These are phyloP conservation scores for Chaetomiaceae sp. DNA, from an alignment of 2,329 filamentous ascomycete species.

Conservation along the genomic window DNA sequence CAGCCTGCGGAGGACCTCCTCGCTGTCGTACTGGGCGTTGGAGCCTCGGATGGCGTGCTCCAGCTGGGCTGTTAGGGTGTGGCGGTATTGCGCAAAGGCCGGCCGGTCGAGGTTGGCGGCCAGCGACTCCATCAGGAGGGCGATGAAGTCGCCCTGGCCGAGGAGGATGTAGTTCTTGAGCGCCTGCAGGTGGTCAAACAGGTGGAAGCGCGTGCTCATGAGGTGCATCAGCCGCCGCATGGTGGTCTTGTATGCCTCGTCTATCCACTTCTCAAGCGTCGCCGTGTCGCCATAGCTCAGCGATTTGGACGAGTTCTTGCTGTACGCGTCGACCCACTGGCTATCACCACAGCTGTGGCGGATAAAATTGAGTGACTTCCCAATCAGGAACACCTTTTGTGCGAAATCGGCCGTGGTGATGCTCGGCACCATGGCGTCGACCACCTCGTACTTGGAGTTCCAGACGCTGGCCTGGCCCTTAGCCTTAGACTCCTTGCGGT, in stretches of 20 bases:
- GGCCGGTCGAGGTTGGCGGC: constrained; percentile 89
- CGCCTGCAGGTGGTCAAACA: constrained; percentile 87
- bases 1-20: constrained; percentile 83
- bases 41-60: constrained; percentile 96
- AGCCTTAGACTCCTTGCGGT: constrained; percentile 44
- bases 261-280: constrained; percentile 86
- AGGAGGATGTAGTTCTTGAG: constrained; percentile 93
- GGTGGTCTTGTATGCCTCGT: constrained; percentile 95
- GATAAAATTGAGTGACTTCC: constrained; percentile 97
- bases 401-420: constrained; percentile 94
- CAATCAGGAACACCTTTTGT: constrained; percentile 93
- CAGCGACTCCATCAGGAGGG: constrained; percentile 92
- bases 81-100: constrained; percentile 93
- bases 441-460: constrained; percentile 94
- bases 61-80: constrained; percentile 94
- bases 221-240: constrained; percentile 92
- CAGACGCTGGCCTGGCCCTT: constrained; percentile 82
- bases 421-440: constrained; percentile 80
- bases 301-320: constrained; percentile 86
- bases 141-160: constrained; percentile 95
- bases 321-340: constrained; percentile 93
- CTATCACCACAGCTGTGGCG: constrained; percentile 91
- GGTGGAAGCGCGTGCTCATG: constrained; percentile 91
- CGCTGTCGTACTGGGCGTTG: constrained; percentile 91
- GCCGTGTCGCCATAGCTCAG: constrained; percentile 89